Percentiles rank a stretch among this genome's conserved stretches.
phyloP scores from a whole-genome alignment of 1,284 basidiomycete genomes.

The Melampsora occidentalis region DNA sequence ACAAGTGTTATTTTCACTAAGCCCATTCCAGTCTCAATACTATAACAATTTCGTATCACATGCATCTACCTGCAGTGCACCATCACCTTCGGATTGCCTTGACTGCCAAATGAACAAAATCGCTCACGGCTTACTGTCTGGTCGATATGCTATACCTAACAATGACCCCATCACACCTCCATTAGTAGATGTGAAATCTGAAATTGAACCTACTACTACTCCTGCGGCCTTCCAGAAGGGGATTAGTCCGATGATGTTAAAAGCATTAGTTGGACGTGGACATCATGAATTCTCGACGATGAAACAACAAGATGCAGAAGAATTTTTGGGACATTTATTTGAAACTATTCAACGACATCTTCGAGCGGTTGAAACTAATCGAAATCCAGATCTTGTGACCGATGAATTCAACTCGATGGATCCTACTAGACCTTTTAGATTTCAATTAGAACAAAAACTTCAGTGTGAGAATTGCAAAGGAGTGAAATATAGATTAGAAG shows the following conservation, averaged over 20 bases:
- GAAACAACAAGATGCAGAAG: slow-evolving; percentile 95
- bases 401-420: slow-evolving; percentile 55
- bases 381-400: slow-evolving; percentile 53
- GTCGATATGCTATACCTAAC: slow-evolving; percentile 74
- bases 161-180: slow-evolving; percentile 45
- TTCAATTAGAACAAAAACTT: slow-evolving; percentile 78
- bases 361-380: slow-evolving; percentile 55
- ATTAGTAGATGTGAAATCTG: not conserved
- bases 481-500: slow-evolving; percentile 85
- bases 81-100: slow-evolving; percentile 76
- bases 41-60: slow-evolving; percentile 67
- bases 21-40: slow-evolving; percentile 67
- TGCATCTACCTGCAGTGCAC: slow-evolving; percentile 65
- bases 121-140: slow-evolving; percentile 86
- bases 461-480: slow-evolving; percentile 76
- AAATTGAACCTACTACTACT: slow-evolving; percentile 51
- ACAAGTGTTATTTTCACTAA: slow-evolving; percentile 79
- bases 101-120: slow-evolving; percentile 94
- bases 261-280: slow-evolving; percentile 82
- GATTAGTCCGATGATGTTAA: slow-evolving; percentile 78
- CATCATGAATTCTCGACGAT: slow-evolving; percentile 95
- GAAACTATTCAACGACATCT: slow-evolving; percentile 65
- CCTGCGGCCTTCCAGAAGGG: slow-evolving; percentile 71
- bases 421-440: slow-evolving; percentile 73
- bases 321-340: slow-evolving; percentile 83